phyloP scores from a whole-genome alignment of 164 flowering plant genomes.

The Aristolochia californica region DNA sequence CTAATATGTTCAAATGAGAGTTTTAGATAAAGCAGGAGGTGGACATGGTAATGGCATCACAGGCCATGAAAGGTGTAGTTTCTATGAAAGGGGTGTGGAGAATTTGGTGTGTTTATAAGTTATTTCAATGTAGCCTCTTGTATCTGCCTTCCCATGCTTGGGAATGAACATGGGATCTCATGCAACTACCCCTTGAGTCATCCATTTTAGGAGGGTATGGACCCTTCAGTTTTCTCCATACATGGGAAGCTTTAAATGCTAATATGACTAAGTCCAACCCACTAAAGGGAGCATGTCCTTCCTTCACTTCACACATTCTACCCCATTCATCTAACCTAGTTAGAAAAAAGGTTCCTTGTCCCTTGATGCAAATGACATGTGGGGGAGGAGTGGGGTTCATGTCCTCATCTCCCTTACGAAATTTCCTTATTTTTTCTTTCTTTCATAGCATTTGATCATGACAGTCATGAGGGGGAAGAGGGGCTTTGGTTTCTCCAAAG shows the following conservation, averaged over 20 bases:
- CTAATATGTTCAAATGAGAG: too few relatives aligned
- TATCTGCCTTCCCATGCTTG: background rate
- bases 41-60: too few relatives aligned
- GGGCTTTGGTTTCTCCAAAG: conserved; percentile 15
- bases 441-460: conserved; percentile 3
- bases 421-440: too few relatives aligned
- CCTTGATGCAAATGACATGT: conserved; percentile 1
- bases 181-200: conserved; percentile 5
- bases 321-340: background rate
- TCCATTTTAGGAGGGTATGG: conserved; percentile 4
- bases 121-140: too few relatives aligned
- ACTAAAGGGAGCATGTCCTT: conserved; percentile 1
- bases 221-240: conserved; percentile 10
- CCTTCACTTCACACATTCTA: conserved; percentile 1
- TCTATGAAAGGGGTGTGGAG: too few relatives aligned
- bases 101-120: too few relatives aligned
- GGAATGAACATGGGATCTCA: conserved; percentile 10
- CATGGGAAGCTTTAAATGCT: conserved; percentile 13
- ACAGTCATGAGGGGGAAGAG: conserved; percentile 14
- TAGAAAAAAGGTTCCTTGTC: background rate
- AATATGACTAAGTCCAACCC: conserved; percentile 7
- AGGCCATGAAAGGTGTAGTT: too few relatives aligned
- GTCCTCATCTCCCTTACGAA: conserved; percentile 6
- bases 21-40: too few relatives aligned
- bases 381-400: conserved; percentile 3